Evolutionary conservation across 495 filamentous ascomycete genomes (phyloP), one percentile per base, ranked within the genome.

Genomic region (Daldinia decipiens): DNA sequence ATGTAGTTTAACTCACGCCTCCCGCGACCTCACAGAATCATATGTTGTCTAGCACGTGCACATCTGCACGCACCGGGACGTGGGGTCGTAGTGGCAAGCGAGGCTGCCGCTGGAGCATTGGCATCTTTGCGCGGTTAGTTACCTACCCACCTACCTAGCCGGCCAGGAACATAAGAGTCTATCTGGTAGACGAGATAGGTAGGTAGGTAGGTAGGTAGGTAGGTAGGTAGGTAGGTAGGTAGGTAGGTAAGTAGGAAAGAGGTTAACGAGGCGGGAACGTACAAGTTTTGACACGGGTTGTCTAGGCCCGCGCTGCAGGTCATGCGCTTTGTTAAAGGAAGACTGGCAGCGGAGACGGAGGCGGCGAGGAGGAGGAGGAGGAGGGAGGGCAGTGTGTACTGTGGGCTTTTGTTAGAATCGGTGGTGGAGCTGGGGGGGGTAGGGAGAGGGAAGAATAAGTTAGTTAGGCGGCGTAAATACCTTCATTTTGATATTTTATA

Each of bases 1-100:
- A 7, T 40, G 5, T 17, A 17, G 5, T 7, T 0, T 36, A 40
- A 40, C n/a, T 2, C 4, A 3, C 1, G 9, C 40, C 19, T 21
- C 17, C 43, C 43, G 11, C 7, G 0, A 24, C 17, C 17, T 24
- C 7, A 3, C 11, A 12, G 9, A 21, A 21, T 1, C 8, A 47
- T 47, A 21, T 24, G 39, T 19, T 24, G 39, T 19, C 29, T 60
- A 55, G 36, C 73, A 75, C 13, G 1, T 54, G 32, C 73, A 75
- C 73, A 75, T 75, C 40, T 73, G 66, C 12, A 61, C 45, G 38
- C 73, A 75, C 4, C 70, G 70, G 36, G 62, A 66, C 17, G 73
- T 70, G 0, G 73, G 73, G 62, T 75, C 73, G 3, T 59, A 62
- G 40, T 75, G 73, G 62, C 73, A 75, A n/a, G 39, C 65, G 27